Evolutionary conservation across 495 filamentous ascomycete genomes (phyloP), one percentile per base, ranked within the genome.

Genomic region (Neurospora cerealis): DNA sequence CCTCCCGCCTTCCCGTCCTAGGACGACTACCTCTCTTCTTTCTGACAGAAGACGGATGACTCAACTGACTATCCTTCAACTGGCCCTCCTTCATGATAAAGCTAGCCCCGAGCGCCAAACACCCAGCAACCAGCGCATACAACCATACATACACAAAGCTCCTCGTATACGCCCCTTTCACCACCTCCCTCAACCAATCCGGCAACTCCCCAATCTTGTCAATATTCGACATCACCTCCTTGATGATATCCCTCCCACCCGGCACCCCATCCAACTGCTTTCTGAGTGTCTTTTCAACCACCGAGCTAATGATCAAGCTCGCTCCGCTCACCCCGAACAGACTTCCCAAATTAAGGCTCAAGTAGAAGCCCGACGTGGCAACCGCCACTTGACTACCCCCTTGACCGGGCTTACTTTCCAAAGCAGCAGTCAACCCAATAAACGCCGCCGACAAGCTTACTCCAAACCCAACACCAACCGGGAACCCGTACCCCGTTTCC

Each of bases 91-190:
- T 62, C 75, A 76, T 76, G 11, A 74, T 21, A 5, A 76, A 70
- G 6, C 70, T 74, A 3, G 75, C 62, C 5, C 72, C 19, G 8
- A 74, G 66, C 2, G 70, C 75, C 60, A 74, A 21, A 66, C 70
- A 70, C 8, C 73, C 73, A 72, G 69, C 70, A 3, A 74, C 24
- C 0, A 76, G 38, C 1, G 70, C 72, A 41, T 74, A 74, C 36
- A 72, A 41, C 75, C 75, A 76, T 3, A 76, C 70, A 71, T 70
- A 72, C n/a, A 72, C 39, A 66, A 76, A 72, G 17, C 75, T 74
- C 42, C 39, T 70, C 36, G 44, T 70, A 34, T 76, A 76, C 1
- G 73, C 70, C 34, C 37, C 28, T 6, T 41, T 41, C 1, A 76
- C 75, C 38, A 76, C 34, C 2, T 44, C 36, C 8, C 37, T 70